Percentiles rank a stretch among this genome's conserved stretches.
Conservation (phyloP, 106 monocot species). For the Alisma plantagoaquatica region DNA sequence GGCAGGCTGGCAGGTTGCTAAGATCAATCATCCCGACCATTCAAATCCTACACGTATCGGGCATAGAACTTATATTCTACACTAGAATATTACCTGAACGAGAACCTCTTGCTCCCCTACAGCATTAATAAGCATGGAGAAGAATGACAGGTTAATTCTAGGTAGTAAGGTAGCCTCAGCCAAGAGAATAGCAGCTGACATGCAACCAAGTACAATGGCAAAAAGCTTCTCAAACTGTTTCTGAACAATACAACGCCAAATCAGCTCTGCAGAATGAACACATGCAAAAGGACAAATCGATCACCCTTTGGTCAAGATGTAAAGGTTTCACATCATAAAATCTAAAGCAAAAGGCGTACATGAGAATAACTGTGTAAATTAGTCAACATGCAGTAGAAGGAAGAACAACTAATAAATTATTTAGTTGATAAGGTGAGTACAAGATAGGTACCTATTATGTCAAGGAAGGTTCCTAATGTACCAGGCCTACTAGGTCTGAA, state of each 20-base stretch:
- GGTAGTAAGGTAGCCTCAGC: conserved; percentile 93
- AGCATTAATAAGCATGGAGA: conserved; percentile 87
- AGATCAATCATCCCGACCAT: no score
- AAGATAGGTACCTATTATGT: conserved; percentile 58
- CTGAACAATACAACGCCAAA: conserved; percentile 81
- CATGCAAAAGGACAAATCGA: background rate
- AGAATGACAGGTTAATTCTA: conserved; percentile 82
- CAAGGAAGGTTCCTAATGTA: conserved; percentile 59
- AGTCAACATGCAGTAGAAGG: background rate
- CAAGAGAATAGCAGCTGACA: conserved; percentile 93
- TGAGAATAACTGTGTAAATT: no score
- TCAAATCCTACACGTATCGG: no score
- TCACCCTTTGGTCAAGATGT: no score
- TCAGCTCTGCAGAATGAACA: conserved; percentile 47
- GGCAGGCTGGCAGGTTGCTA: no score
- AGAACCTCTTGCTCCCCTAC: conserved; percentile 85
- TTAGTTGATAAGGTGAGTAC: background rate
- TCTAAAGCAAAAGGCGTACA: no score
- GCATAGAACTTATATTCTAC: no score
- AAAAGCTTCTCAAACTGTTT: conserved; percentile 64
- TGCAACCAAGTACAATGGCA: conserved; percentile 65
- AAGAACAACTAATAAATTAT: background rate
- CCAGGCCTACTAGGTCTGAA: conserved; percentile 64
- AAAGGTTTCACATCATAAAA: no score
- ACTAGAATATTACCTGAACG: conserved; percentile 65